Conservation (phyloP, 2,329 filamentous ascomycete species). For the Plenodomus tracheiphilus region DNA sequence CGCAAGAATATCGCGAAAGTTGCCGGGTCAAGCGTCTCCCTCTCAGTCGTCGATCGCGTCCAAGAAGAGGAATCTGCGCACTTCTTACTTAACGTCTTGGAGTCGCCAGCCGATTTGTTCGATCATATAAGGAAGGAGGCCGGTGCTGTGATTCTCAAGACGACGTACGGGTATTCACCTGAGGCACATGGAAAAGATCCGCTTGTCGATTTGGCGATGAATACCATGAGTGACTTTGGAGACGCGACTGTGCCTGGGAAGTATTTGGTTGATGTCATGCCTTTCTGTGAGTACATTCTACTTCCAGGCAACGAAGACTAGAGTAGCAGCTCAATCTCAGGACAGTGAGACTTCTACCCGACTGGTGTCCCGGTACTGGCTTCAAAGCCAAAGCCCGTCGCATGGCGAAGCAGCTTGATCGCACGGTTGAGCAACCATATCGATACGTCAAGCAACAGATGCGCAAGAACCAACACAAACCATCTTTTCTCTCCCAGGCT, state of each 20-base stretch:
- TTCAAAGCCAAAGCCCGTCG: constrained; percentile 50
- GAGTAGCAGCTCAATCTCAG: too few relatives aligned
- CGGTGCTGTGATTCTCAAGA: constrained; percentile 32
- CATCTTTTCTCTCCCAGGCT: constrained; percentile 48
- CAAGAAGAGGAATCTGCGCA: constrained; percentile 35
- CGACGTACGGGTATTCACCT: constrained; percentile 49
- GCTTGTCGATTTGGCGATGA: constrained; percentile 48
- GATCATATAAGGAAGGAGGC: constrained; percentile 34
- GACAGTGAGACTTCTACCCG: constrained; percentile 47
- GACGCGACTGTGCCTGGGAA: constrained; percentile 47
- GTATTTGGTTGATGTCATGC: constrained; percentile 54
- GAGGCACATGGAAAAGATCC: constrained; percentile 48
- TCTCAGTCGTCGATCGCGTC: constrained; percentile 29
- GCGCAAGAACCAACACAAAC: constrained; percentile 26
- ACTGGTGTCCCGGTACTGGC: constrained; percentile 52
- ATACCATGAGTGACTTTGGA: constrained; percentile 48
- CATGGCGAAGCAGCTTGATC: constrained; percentile 38
- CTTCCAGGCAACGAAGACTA: too few relatives aligned
- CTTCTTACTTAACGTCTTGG: constrained; percentile 29
- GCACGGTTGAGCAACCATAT: constrained; percentile 48
- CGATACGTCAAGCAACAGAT: constrained; percentile 50
- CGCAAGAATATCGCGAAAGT: constrained; percentile 33
- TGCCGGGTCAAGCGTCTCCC: constrained; percentile 21
- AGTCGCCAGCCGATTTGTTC: constrained; percentile 24
- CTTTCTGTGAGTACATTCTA: constrained; percentile 46